A percentile compares a stretch with the other conserved stretches of the same genome.
Conservation (phyloP, 148 eudicot species). For the Vaccinium darrowii region DNA sequence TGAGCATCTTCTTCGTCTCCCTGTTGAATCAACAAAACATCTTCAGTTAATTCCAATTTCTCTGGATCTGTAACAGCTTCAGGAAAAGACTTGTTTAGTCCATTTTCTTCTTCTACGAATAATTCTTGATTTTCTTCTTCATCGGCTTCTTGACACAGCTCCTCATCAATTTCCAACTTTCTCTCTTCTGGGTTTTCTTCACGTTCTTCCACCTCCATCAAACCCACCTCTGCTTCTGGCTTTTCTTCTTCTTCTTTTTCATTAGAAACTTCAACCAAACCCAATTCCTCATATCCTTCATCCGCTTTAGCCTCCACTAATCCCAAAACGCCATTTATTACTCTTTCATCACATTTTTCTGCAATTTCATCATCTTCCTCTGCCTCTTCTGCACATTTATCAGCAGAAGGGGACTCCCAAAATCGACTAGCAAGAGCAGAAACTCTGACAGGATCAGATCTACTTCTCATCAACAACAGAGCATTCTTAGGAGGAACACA, state of each 20-base stretch:
- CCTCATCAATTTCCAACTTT: neutral
- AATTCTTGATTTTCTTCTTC: constrained; percentile 26
- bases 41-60: constrained; percentile 9
- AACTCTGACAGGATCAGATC: constrained; percentile 86
- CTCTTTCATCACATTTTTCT: neutral
- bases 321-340: neutral
- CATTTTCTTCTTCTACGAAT: constrained; percentile 13
- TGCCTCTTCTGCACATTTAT: constrained; percentile 13
- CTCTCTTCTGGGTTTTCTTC: constrained; percentile 17
- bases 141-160: constrained; percentile 16
- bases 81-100: neutral
- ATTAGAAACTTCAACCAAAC: neutral
- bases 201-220: neutral
- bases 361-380: constrained; percentile 21
- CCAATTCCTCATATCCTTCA: constrained; percentile 20
- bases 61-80: constrained; percentile 29
- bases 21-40: neutral
- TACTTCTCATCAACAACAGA: constrained; percentile 81
- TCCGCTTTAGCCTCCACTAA: constrained; percentile 18
- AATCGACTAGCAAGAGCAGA: constrained; percentile 64
- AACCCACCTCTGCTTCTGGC: constrained; percentile 2
- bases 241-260: constrained; percentile 15
- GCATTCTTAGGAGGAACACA: constrained; percentile 93
- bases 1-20: constrained; percentile 16
- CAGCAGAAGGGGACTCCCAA: constrained; percentile 37